Evolutionary conservation across 2,329 filamentous ascomycete genomes (phyloP).

Genomic region (Ceratocystis albifundus): DNA sequence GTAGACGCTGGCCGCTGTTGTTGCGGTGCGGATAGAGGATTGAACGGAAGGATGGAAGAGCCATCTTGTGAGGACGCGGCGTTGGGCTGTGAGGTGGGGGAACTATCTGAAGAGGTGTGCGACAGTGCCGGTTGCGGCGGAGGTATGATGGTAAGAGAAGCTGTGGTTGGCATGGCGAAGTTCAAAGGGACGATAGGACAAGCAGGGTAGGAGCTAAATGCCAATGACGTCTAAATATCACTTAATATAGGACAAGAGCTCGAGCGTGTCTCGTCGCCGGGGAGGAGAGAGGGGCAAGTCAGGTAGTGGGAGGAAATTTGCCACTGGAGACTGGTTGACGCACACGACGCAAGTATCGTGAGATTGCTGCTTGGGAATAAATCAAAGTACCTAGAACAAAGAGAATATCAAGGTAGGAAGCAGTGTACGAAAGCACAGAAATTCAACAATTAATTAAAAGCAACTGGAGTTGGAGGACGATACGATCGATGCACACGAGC

Average conservation of each 20-base stretch:
- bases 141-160: conserved; percentile 16
- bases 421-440: background rate
- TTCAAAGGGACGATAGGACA: background rate
- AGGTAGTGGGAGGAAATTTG: background rate
- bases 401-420: background rate
- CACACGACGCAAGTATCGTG: background rate
- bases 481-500: background rate
- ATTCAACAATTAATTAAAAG: background rate
- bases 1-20: conserved; percentile 7
- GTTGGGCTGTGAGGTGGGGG: background rate
- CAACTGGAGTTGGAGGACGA: background rate
- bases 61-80: background rate
- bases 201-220: too few relatives aligned
- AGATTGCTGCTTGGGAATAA: background rate
- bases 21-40: background rate
- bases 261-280: background rate
- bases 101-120: background rate
- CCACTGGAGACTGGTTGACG: background rate
- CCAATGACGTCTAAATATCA: too few relatives aligned
- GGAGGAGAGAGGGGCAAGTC: background rate
- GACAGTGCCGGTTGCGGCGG: background rate
- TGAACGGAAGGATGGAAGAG: background rate
- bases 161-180: conserved; percentile 15
- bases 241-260: background rate
- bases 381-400: background rate